Evolutionary conservation across 805 yeast species (phyloP).

Genomic region (Saturnispora serradocipensis): DNA sequence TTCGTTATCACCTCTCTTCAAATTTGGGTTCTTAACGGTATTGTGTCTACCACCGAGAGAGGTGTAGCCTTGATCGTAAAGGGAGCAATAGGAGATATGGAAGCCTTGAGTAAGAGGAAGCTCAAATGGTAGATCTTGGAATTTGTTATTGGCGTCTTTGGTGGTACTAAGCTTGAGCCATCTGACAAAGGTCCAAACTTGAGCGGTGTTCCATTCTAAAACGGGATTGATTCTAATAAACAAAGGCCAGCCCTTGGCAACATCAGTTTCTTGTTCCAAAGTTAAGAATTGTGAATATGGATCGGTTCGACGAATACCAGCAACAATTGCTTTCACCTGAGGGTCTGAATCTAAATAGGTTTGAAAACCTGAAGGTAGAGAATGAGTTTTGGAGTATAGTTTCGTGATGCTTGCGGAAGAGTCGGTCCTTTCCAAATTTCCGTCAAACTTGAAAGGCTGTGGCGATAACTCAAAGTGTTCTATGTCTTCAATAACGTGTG

Average conservation of each 20-base stretch:
- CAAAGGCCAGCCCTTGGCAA: slow-evolving; percentile 83
- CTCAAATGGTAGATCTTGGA: background rate
- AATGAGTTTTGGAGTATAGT: slow-evolving; percentile 24
- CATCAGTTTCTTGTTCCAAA: slow-evolving; percentile 66
- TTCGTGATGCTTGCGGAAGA: background rate
- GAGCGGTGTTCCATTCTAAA: slow-evolving; percentile 75
- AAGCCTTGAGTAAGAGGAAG: slow-evolving; percentile 29
- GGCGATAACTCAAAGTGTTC: background rate
- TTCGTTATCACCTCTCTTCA: slow-evolving; percentile 20
- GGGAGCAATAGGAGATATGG: slow-evolving; percentile 43
- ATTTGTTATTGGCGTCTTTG: background rate
- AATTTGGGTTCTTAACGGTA: slow-evolving; percentile 64
- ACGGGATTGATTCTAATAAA: slow-evolving; percentile 83
- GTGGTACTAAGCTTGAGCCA: slow-evolving; percentile 5
- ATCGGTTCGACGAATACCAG: slow-evolving; percentile 83
- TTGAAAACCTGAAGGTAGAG: slow-evolving; percentile 49
- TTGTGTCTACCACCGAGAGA: slow-evolving; percentile 73
- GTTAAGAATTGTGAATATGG: slow-evolving; percentile 62
- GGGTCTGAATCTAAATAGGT: slow-evolving; percentile 47
- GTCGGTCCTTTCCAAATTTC: background rate
- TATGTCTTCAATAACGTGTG: background rate
- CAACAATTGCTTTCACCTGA: slow-evolving; percentile 61
- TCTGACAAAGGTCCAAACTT: slow-evolving; percentile 67
- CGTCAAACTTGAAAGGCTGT: background rate
- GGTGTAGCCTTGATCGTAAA: slow-evolving; percentile 82